These are phyloP conservation scores for Cercospora sp. DNA, from an alignment of 2,329 filamentous ascomycete species.

Conservation along the genomic window DNA sequence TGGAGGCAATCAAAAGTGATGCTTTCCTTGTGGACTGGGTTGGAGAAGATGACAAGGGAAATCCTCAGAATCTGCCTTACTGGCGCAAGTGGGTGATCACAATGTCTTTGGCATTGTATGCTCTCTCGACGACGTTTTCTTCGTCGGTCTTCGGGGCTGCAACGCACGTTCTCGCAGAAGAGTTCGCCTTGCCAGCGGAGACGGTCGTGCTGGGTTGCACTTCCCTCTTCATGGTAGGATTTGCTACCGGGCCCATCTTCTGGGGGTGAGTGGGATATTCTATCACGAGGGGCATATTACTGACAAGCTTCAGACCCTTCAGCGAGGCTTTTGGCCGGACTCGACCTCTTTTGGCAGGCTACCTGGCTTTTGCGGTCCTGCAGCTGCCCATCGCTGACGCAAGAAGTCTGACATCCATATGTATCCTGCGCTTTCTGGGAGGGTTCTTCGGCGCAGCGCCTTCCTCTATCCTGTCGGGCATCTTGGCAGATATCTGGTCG, in stretches of 20 bases:
- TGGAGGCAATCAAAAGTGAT: conserved; percentile 12
- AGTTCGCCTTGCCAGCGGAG: conserved; percentile 15
- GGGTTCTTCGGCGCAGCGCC: conserved; percentile 47
- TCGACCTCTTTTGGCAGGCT: conserved; percentile 40
- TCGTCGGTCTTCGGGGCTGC: conserved; percentile 20
- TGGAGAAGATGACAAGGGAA: conserved; percentile 18
- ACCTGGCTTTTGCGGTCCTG: conserved; percentile 41
- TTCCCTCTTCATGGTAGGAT: conserved; percentile 64
- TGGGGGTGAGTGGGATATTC: conserved; percentile 42
- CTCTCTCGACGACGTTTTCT: conserved; percentile 20
- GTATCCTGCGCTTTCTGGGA: conserved; percentile 49
- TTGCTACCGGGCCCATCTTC: conserved; percentile 52
- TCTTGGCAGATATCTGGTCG: conserved; percentile 49
- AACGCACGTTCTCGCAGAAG: conserved; percentile 7
- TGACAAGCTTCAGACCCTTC: conserved; percentile 38
- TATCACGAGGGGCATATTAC: not conserved
- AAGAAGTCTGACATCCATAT: conserved; percentile 46
- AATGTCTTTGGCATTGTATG: conserved; percentile 18
- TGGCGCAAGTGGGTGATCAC: conserved; percentile 21
- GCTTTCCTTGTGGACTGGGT: conserved; percentile 20
- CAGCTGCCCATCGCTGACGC: conserved; percentile 46
- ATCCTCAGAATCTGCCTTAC: conserved; percentile 19
- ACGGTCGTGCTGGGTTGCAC: conserved; percentile 43
- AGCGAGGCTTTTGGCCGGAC: conserved; percentile 59
- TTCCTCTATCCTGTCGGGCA: conserved; percentile 49